phyloP scores from a whole-genome alignment of 257 asterid species.

The Ophiorrhiza pumila region DNA sequence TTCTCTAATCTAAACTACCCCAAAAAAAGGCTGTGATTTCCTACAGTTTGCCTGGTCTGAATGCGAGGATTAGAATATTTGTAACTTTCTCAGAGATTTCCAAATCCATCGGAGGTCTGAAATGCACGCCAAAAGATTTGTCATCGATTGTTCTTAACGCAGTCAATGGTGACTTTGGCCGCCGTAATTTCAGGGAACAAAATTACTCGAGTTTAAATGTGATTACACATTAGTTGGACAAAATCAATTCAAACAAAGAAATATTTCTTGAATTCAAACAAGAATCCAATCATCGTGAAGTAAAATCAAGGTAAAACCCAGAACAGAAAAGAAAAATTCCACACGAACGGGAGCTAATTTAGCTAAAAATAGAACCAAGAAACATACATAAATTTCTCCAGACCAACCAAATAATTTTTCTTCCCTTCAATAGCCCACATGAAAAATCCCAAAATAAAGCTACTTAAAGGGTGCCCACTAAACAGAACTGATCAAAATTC shows the following conservation, averaged over 20 bases:
- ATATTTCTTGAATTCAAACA: not conserved
- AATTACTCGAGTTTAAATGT: not conserved
- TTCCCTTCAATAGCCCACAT: not conserved
- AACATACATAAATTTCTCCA: not conserved
- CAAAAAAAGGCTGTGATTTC: no score
- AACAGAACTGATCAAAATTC: conserved; percentile 8
- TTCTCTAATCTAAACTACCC: no score
- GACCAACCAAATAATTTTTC: not conserved
- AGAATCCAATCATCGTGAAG: not conserved
- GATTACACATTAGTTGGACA: not conserved
- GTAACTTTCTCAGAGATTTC: not conserved
- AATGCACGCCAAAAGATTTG: no score
- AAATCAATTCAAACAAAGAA: not conserved
- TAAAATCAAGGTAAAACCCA: not conserved
- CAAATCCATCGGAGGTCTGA: not conserved
- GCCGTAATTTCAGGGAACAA: not conserved
- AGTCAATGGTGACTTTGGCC: no score
- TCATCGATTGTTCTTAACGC: no score
- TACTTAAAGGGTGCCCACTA: not conserved
- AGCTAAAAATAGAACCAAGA: not conserved
- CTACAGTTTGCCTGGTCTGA: not conserved
- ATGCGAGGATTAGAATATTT: not conserved
- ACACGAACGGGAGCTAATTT: not conserved
- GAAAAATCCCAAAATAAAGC: not conserved
- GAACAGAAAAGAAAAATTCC: not conserved